Conservation (phyloP, 306 rosid genomes). For the Cyamopsis tetragonoloba region DNA sequence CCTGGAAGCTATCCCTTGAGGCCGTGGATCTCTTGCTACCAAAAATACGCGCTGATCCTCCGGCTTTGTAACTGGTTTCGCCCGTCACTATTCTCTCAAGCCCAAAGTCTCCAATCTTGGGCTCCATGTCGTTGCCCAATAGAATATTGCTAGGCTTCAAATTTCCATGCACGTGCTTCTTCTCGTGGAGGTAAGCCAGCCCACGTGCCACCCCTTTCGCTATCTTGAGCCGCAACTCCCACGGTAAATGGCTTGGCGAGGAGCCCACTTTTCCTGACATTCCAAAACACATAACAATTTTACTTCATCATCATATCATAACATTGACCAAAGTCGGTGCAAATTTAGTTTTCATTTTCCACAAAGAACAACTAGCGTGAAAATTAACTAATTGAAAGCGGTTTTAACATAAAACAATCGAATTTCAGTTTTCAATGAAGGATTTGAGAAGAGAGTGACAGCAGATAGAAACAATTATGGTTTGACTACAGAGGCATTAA, state of each 20-base stretch:
- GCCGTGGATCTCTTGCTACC: conserved; percentile 87
- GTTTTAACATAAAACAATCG: not conserved
- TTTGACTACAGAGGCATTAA: conserved; percentile 52
- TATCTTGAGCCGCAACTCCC: conserved; percentile 81
- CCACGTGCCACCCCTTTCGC: conserved; percentile 97
- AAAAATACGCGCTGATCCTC: conserved; percentile 69
- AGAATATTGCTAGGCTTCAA: conserved; percentile 87
- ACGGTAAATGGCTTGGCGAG: conserved; percentile 93
- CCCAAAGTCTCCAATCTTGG: conserved; percentile 88
- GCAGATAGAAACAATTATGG: not conserved
- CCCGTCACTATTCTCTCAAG: conserved; percentile 69
- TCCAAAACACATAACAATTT: not conserved
- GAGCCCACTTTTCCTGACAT: conserved; percentile 84
- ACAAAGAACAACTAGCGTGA: not conserved
- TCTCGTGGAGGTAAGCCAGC: conserved; percentile 80
- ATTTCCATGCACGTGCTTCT: conserved; percentile 95
- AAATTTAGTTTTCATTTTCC: not conserved
- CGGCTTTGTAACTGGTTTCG: conserved; percentile 52
- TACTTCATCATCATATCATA: not conserved
- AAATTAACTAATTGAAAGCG: not conserved
- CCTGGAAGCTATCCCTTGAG: conserved; percentile 73
- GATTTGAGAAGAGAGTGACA: not conserved
- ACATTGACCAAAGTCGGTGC: conserved; percentile 20
- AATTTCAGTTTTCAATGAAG: not conserved
- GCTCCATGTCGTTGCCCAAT: conserved; percentile 70